phyloP scores from a whole-genome alignment of 2,329 filamentous ascomycete genomes.

The Helminthosporium solani region DNA sequence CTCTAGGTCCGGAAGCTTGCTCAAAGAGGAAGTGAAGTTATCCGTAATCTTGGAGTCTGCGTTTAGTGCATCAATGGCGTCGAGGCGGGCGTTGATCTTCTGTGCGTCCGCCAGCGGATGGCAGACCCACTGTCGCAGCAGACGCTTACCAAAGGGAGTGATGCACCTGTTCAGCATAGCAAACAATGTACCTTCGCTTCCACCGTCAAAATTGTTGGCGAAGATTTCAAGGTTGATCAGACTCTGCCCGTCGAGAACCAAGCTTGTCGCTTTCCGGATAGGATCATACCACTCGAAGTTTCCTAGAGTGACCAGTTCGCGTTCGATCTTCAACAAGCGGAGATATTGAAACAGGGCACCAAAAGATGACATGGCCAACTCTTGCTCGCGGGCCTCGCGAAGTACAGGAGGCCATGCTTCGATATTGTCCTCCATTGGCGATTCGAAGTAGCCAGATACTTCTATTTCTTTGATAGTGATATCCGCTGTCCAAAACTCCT shows the following conservation, averaged over 20 bases:
- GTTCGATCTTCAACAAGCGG: conserved; percentile 78
- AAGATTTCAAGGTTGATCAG: conserved; percentile 98
- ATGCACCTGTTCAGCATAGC: conserved; percentile 88
- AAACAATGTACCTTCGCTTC: conserved; percentile 83
- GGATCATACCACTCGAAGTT: conserved; percentile 93
- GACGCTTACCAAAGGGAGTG: conserved; percentile 93
- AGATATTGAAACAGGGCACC: conserved; percentile 89
- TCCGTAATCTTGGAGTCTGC: conserved; percentile 78
- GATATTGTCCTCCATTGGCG: conserved; percentile 56
- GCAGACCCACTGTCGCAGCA: conserved; percentile 96
- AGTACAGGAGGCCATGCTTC: conserved; percentile 78
- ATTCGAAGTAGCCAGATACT: conserved; percentile 74
- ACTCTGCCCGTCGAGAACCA: conserved; percentile 93
- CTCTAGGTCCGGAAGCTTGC: conserved; percentile 91
- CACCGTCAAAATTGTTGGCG: conserved; percentile 85
- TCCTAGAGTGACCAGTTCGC: conserved; percentile 80
- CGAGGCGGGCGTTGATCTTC: conserved; percentile 89
- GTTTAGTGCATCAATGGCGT: conserved; percentile 92
- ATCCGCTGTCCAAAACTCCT: conserved; percentile 90
- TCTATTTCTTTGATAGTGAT: conserved; percentile 78
- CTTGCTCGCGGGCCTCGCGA: conserved; percentile 70
- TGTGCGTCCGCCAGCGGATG: conserved; percentile 84
- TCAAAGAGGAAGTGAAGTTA: conserved; percentile 82
- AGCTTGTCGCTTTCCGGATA: conserved; percentile 83
- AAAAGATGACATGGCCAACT: conserved; percentile 84